Evolutionary conservation across 1,139 yeast species (phyloP).

Genomic region (Cylindricascospora bacillispora): DNA sequence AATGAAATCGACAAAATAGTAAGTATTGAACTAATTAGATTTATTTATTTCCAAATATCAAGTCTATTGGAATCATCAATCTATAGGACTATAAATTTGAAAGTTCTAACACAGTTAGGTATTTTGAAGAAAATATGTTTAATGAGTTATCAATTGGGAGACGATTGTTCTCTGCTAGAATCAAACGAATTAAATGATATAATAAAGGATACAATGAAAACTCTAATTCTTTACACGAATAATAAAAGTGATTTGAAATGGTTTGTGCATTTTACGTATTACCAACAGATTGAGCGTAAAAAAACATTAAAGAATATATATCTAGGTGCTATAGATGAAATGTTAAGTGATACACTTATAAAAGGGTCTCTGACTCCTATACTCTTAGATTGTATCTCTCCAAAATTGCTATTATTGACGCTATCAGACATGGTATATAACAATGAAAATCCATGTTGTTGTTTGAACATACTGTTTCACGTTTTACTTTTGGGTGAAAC

Average conservation of each 20-base stretch:
- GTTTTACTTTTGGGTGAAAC: constrained; percentile 38
- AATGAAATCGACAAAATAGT: constrained; percentile 8
- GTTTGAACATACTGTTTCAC: constrained; percentile 39
- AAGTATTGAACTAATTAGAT: constrained; percentile 34
- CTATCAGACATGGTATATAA: constrained; percentile 29
- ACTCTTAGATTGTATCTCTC: constrained; percentile 44
- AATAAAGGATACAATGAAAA: constrained; percentile 4
- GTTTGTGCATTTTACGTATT: constrained; percentile 32
- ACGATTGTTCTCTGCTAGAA: not conserved
- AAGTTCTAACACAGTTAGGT: constrained; percentile 41
- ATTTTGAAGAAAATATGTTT: constrained; percentile 41
- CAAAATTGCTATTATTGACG: constrained; percentile 54
- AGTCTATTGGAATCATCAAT: constrained; percentile 41
- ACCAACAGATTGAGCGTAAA: too few relatives aligned
- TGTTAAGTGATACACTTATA: too few relatives aligned
- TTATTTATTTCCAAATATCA: constrained; percentile 43
- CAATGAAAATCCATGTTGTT: constrained; percentile 33
- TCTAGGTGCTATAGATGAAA: too few relatives aligned
- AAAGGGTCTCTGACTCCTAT: too few relatives aligned
- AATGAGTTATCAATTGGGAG: not conserved
- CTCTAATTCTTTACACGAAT: constrained; percentile 30
- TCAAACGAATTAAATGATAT: not conserved
- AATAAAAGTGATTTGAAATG: constrained; percentile 30
- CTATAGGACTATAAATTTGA: constrained; percentile 36
- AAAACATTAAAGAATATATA: too few relatives aligned